A percentile compares a stretch with the other conserved stretches of the same genome.
phyloP scores from a whole-genome alignment of 2,329 filamentous ascomycete genomes.

The Penicillium sp. region DNA sequence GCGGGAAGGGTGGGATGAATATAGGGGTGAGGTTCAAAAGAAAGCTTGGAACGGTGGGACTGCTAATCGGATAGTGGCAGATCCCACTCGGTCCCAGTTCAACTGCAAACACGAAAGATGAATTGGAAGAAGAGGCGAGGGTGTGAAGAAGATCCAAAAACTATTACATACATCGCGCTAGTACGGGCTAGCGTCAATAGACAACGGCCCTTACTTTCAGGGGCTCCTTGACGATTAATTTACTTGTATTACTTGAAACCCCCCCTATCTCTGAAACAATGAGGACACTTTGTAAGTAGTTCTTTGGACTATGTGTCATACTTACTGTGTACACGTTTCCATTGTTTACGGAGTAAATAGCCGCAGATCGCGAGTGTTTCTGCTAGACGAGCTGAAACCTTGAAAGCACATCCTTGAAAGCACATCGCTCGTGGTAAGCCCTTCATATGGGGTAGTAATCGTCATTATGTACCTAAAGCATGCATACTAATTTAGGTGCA shows the following conservation, averaged over 20 bases:
- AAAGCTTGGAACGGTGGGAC: neutral
- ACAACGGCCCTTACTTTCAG: constrained; percentile 6
- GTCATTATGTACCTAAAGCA: neutral
- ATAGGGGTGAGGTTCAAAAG: constrained; percentile 8
- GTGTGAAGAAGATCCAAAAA: constrained; percentile 11
- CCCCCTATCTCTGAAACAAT: neutral
- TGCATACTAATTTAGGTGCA: neutral
- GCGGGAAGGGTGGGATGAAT: constrained; percentile 8
- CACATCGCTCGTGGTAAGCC: neutral
- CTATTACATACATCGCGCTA: constrained; percentile 16
- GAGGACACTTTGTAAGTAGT: neutral
- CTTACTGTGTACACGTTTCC: neutral
- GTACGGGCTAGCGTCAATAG: constrained; percentile 10
- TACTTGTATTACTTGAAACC: neutral
- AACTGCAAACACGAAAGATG: constrained; percentile 2
- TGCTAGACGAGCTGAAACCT: neutral
- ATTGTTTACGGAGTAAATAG: too few relatives aligned
- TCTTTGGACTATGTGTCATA: neutral
- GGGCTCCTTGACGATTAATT: constrained; percentile 2
- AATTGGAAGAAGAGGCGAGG: constrained; percentile 3
- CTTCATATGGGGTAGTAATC: neutral
- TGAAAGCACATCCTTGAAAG: neutral
- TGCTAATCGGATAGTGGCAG: constrained; percentile 10
- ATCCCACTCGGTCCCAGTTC: constrained; percentile 9
- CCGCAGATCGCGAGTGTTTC: too few relatives aligned